Evolutionary conservation across 371 early-diverging fungal genomes (phyloP), one percentile per base, ranked within the genome.

Genomic region (Lichtheimia hyalospora): DNA sequence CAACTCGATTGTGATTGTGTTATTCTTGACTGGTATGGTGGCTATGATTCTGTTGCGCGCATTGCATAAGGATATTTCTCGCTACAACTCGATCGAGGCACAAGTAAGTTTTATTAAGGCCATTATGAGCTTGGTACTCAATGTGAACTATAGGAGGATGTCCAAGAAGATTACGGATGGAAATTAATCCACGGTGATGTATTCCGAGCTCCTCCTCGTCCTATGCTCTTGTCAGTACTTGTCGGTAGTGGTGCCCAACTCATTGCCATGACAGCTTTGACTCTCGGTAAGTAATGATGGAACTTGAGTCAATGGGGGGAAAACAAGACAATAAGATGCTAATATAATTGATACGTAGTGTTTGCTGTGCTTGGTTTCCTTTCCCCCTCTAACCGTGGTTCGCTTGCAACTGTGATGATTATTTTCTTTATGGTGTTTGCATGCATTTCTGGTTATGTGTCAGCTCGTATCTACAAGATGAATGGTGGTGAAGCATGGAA

Each of bases 341-440:
- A 23, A 41, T 2, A 27, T 24, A 43, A 15, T 61, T 18, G 40
- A 20, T 40, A 49, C 53, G 41, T 82, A 83, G 88, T 89, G 0
- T 94, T 98, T 85, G 97, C 97, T 20, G 87, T 92, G n/a, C 85
- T 98, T 43, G 98, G 98, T 16, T 96, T 98, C 84, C 80, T 98
- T 50, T 94, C 96, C 18, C 97, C 97, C 0, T 94, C 96, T 0
- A 91, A 88, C 71, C 93, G 98, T 51, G 97, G 97, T 27, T 92
- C 96, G 3, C 81, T 98, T 27, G 85, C 84, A 2, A 96, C 96
- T 3, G 89, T 94, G 39, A 90, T 92, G 84, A 82, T 98, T 43
- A 80, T 94, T 48, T 89, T 95, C 63, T 97, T 92, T 68, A 90
- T 96, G 79, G 63, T 89, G 48, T 96, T 92, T 73, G 92, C 89